These are phyloP conservation scores for Rubia tinctorum DNA, from an alignment of 305 asterid species.

Conservation along the genomic window DNA sequence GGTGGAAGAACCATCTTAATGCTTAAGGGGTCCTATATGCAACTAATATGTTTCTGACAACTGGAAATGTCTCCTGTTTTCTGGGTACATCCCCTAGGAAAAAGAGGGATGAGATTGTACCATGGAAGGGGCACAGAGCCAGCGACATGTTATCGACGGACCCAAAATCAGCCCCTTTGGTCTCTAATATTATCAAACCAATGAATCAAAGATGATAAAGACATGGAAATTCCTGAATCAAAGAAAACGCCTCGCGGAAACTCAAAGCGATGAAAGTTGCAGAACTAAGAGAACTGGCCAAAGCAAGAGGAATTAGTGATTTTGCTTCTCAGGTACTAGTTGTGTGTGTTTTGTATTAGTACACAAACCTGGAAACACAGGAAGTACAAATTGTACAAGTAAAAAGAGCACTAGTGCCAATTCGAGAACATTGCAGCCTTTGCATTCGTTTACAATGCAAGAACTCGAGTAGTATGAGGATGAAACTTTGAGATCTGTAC, in stretches of 20 bases:
- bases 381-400: background rate
- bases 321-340: slow-evolving; percentile 35
- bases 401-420: background rate
- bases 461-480: slow-evolving; percentile 9
- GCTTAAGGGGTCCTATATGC: slow-evolving; percentile 1
- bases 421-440: background rate
- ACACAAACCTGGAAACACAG: background rate
- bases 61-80: slow-evolving; percentile 11
- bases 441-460: background rate
- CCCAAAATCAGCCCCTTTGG: slow-evolving; percentile 33
- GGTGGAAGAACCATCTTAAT: background rate
- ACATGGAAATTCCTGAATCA: slow-evolving; percentile 44
- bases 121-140: slow-evolving; percentile 29
- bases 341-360: background rate
- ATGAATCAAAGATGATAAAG: slow-evolving; percentile 25
- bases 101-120: slow-evolving; percentile 28
- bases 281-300: slow-evolving; percentile 58
- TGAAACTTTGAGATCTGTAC: background rate
- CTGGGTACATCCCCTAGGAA: slow-evolving; percentile 35
- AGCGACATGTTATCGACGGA: slow-evolving; percentile 20
- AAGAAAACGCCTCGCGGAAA: slow-evolving; percentile 25
- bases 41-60: slow-evolving; percentile 1
- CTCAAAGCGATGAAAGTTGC: slow-evolving; percentile 55
- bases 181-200: slow-evolving; percentile 38
- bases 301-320: slow-evolving; percentile 60